Evolutionary conservation across 768 basidiomycete species (phyloP).

Genomic region (Crassisporium funariophilum): DNA sequence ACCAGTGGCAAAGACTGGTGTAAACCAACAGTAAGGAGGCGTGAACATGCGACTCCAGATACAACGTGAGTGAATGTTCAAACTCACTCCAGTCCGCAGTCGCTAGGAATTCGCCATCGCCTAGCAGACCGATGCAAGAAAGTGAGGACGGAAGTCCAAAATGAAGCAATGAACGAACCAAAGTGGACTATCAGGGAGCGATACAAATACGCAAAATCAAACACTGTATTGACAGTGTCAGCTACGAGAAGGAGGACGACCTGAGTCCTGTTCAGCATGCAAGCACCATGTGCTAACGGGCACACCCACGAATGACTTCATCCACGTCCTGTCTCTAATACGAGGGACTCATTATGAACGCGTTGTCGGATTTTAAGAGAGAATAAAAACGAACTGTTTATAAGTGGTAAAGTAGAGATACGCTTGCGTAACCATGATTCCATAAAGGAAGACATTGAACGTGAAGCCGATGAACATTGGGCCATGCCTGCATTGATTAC

Average conservation of each 20-base stretch:
- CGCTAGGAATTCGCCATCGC: constrained; percentile 12
- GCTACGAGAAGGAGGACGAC: constrained; percentile 45
- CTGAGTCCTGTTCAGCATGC: constrained; percentile 22
- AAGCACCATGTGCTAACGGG: not conserved
- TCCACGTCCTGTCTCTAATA: constrained; percentile 44
- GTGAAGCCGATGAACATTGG: constrained; percentile 51
- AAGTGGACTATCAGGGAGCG: constrained; percentile 48
- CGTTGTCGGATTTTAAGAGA: not conserved
- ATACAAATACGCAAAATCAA: constrained; percentile 48
- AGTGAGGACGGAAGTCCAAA: not conserved
- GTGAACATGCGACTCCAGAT: too few relatives aligned
- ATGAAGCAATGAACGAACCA: constrained; percentile 29
- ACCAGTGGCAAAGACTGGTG: constrained; percentile 44
- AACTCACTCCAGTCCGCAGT: constrained; percentile 29
- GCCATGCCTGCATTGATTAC: constrained; percentile 39
- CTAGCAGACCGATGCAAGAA: constrained; percentile 6
- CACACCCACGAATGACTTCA: constrained; percentile 45
- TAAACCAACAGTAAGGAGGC: not conserved
- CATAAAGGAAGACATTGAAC: constrained; percentile 49
- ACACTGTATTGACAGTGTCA: constrained; percentile 50
- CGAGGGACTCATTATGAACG: not conserved
- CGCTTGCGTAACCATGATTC: constrained; percentile 50
- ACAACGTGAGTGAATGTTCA: not conserved
- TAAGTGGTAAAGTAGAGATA: constrained; percentile 47
- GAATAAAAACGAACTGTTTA: constrained; percentile 29